phyloP scores from a whole-genome alignment of 2,329 filamentous ascomycete genomes.

The Scolecobasidium constrictum region DNA sequence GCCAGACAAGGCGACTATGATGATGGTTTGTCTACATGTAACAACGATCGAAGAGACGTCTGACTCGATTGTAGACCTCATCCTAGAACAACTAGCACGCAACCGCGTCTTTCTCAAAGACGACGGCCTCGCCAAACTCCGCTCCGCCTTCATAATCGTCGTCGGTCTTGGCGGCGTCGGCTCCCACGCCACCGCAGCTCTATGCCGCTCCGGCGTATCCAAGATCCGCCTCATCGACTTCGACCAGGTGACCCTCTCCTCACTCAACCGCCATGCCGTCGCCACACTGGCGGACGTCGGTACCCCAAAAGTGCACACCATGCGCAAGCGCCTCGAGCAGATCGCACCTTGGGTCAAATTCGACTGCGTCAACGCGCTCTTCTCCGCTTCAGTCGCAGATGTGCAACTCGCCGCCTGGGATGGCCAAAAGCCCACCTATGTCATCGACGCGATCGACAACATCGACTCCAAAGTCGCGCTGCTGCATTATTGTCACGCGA shows the following conservation, averaged over 20 bases:
- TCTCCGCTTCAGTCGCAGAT: conserved; percentile 47
- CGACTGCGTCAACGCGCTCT: conserved; percentile 77
- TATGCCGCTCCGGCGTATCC: conserved; percentile 83
- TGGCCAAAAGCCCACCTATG: conserved; percentile 62
- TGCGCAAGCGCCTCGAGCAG: conserved; percentile 69
- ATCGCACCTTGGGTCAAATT: conserved; percentile 88
- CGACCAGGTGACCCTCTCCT: conserved; percentile 92
- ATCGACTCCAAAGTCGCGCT: conserved; percentile 93
- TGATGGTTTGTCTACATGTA: conserved; percentile 34
- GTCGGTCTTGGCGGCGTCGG: conserved; percentile 93
- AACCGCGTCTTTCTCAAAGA: conserved; percentile 86
- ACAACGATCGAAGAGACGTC: no score
- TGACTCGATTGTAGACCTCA: conserved; percentile 51
- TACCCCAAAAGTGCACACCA: conserved; percentile 78
- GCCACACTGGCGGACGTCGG: conserved; percentile 91
- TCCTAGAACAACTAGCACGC: conserved; percentile 86
- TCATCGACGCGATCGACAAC: conserved; percentile 98
- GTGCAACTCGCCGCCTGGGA: conserved; percentile 57
- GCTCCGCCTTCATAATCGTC: conserved; percentile 72
- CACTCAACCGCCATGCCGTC: conserved; percentile 89
- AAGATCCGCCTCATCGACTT: conserved; percentile 87
- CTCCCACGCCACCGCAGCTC: conserved; percentile 76
- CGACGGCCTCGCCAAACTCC: conserved; percentile 67
- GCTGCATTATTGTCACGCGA: conserved; percentile 74
- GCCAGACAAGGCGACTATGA: conserved; percentile 55